Percentiles rank a stretch among this genome's conserved stretches.
Conservation (phyloP, 331 rosid species). For the Dryas integrifolia region DNA sequence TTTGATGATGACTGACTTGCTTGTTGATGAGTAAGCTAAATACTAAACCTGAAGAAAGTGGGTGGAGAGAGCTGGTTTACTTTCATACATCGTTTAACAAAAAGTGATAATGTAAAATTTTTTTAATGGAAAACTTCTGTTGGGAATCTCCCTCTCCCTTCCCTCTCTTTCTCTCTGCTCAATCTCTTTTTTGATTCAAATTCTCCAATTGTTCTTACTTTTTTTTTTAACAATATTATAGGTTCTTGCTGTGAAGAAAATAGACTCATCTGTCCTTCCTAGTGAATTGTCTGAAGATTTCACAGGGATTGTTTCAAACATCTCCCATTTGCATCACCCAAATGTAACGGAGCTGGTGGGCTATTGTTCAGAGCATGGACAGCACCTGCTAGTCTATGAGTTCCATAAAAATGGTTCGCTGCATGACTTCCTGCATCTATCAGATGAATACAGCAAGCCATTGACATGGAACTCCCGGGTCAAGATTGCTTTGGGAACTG, state of each 20-base stretch:
- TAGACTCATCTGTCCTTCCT: constrained; percentile 68
- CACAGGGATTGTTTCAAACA: constrained; percentile 62
- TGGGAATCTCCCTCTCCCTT: neutral
- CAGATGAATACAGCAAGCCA: constrained; percentile 70
- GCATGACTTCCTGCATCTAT: constrained; percentile 77
- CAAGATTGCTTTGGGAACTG: constrained; percentile 90
- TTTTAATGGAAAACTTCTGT: neutral
- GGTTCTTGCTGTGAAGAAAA: constrained; percentile 92
- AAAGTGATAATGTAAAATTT: neutral
- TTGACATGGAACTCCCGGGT: constrained; percentile 87
- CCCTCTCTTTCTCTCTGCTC: neutral
- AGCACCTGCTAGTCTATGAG: constrained; percentile 79
- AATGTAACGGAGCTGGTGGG: constrained; percentile 86
- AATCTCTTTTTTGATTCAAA: neutral
- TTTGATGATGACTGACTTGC: neutral
- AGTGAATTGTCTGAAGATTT: constrained; percentile 55
- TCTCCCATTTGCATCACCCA: constrained; percentile 73
- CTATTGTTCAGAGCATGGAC: constrained; percentile 92
- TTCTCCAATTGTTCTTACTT: constrained; percentile 7
- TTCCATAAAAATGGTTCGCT: constrained; percentile 76
- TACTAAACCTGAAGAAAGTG: neutral
- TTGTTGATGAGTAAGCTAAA: no score
- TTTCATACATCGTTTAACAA: neutral
- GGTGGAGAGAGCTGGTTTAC: neutral
- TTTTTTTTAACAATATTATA: constrained; percentile 34